Base-by-base conservation (phyloP, 2,329 filamentous ascomycete genomes). In the Curvularia eragrostidis region DNA sequence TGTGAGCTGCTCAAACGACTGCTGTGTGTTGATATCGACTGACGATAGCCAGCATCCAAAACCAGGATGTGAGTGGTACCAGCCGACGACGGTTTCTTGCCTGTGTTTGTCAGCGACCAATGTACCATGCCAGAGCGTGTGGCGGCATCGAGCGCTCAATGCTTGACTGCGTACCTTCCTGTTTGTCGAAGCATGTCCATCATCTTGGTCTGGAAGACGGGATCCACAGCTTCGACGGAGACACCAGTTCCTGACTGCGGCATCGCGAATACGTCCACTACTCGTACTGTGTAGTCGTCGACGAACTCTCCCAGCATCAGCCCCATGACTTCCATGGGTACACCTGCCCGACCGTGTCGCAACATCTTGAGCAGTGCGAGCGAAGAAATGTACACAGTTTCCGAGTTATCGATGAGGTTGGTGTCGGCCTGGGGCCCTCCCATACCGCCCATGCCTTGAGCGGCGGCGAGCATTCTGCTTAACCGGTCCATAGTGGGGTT, bases 261-360 rank as follows among this genome's bases (percentile, higher is more conserved):
- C 95, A 99, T 99, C 59, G 95, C 95, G 79, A 99, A 99, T 26
- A 99, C 95, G 79, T 99, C 95, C 67, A 98, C 94, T 13, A 99
- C 95, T 67, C 94, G 90, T 62, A 99, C 95, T 58, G 95, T 99
- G 81, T 97, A 99, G 81, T 98, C 95, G 75, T 99, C 95, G 59
- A 99, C 94, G 70, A 99, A 98, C 78, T 98, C 95, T 77, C 95
- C 95, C 72, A 98, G 81, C 95, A 99, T 99, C 77, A 99, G 83
- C 62, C 95, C 95, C 95, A 99, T 99, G 77, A 99, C 95, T 84
- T 99, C 95, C 95, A 99, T 99, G 19, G 95, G 95, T 66, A 99
- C 95, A 82, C 95, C 95, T 39, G 95, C 95, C 67, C 95, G 90
- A 65, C 95, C 95, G 80, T 99, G 95, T 77, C 95, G 89, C 79